Evolutionary conservation across 2,329 filamentous ascomycete genomes (phyloP).

Genomic region (Zymoseptoria brevis): DNA sequence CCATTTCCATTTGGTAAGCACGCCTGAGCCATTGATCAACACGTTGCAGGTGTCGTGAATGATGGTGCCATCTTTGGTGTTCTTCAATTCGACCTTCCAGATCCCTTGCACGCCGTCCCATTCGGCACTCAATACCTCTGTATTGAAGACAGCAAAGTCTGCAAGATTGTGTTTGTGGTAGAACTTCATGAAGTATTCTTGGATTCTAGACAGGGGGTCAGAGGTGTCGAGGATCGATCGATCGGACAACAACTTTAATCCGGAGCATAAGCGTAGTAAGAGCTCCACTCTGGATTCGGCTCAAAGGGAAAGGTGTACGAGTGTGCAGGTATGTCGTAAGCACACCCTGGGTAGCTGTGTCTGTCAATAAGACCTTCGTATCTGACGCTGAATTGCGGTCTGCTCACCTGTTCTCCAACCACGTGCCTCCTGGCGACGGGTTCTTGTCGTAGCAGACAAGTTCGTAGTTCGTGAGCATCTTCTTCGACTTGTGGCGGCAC

Average conservation of each 20-base stretch:
- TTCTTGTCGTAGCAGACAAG: slow-evolving; percentile 36
- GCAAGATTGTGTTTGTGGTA: slow-evolving; percentile 34
- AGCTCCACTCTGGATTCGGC: slow-evolving; percentile 12
- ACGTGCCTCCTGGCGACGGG: slow-evolving; percentile 31
- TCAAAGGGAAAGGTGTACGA: slow-evolving; percentile 26
- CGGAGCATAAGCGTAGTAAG: slow-evolving; percentile 31
- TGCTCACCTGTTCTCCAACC: slow-evolving; percentile 36
- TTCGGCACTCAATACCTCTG: slow-evolving; percentile 11
- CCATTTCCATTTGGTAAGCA: slow-evolving; percentile 46
- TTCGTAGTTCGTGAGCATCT: slow-evolving; percentile 24
- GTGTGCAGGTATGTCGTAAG: slow-evolving; percentile 32
- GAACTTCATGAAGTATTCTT: slow-evolving; percentile 33
- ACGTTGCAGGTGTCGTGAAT: slow-evolving; percentile 41
- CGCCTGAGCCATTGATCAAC: slow-evolving; percentile 42
- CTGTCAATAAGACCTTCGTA: slow-evolving; percentile 16
- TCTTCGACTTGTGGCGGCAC: slow-evolving; percentile 9
- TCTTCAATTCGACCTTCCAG: slow-evolving; percentile 26
- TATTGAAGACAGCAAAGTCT: slow-evolving; percentile 28
- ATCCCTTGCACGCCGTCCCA: slow-evolving; percentile 20
- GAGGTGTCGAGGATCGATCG: not conserved
- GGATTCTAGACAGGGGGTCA: slow-evolving; percentile 20
- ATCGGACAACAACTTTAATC: slow-evolving; percentile 17
- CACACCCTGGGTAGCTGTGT: slow-evolving; percentile 6
- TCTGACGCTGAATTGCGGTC: slow-evolving; percentile 32
- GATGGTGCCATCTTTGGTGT: slow-evolving; percentile 39